These are phyloP conservation scores for Beauveria rudraprayagi DNA, from an alignment of 2,329 filamentous ascomycete species.

Conservation along the genomic window DNA sequence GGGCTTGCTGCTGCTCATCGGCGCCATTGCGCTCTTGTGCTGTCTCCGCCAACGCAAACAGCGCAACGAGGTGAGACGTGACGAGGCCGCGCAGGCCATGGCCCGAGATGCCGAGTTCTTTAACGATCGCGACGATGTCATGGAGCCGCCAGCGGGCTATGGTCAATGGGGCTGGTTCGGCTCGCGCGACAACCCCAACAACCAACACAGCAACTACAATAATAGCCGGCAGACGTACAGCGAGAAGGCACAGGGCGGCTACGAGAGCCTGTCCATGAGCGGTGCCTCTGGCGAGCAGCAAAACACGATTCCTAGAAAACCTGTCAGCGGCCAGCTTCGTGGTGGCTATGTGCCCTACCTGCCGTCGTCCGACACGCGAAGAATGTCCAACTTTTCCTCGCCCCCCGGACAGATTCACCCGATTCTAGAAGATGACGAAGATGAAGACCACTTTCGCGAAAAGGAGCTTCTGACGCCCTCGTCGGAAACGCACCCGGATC, in stretches of 20 bases:
- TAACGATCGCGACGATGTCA: slow-evolving; percentile 38
- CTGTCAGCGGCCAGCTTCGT: slow-evolving; percentile 22
- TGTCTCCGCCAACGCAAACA: slow-evolving; percentile 37
- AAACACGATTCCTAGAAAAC: slow-evolving; percentile 26
- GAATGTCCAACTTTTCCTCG: slow-evolving; percentile 20
- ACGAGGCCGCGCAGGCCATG: slow-evolving; percentile 40
- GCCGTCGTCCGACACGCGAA: slow-evolving; percentile 18
- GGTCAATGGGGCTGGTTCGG: slow-evolving; percentile 26
- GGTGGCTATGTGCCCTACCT: slow-evolving; percentile 24
- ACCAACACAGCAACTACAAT: background rate
- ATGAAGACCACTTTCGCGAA: slow-evolving; percentile 32
- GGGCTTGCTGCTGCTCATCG: slow-evolving; percentile 37
- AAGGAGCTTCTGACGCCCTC: slow-evolving; percentile 26
- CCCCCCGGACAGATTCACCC: slow-evolving; percentile 43
- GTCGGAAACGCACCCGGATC: slow-evolving; percentile 35
- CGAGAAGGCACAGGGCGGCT: slow-evolving; percentile 35
- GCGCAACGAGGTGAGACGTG: slow-evolving; percentile 28
- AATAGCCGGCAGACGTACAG: background rate
- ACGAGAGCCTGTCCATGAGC: slow-evolving; percentile 38
- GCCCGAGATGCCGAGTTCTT: slow-evolving; percentile 43
- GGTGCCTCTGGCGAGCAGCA: slow-evolving; percentile 15
- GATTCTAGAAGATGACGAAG: slow-evolving; percentile 50
- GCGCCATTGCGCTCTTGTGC: slow-evolving; percentile 39
- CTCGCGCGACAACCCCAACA: background rate
- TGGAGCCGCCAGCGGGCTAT: slow-evolving; percentile 21